A percentile compares a stretch with the other conserved stretches of the same genome.
Conservation (phyloP, 176 grass and related monocot genomes). For the Thinopyrum elongatum region DNA sequence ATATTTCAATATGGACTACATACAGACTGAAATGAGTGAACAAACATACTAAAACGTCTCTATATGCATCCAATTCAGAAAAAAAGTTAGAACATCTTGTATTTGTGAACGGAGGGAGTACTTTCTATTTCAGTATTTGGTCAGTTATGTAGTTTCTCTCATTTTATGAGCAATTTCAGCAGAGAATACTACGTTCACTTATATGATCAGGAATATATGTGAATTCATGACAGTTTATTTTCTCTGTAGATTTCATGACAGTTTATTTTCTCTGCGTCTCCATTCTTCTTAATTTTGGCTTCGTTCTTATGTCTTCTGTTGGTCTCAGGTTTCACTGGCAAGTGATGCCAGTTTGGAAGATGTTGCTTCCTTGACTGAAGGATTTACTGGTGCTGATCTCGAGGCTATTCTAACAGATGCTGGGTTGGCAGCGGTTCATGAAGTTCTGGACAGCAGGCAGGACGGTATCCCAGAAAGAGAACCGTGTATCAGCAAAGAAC, state of each 20-base stretch:
- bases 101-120: no score
- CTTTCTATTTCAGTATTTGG: conserved; percentile 14
- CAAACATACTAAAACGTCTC: no score
- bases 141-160: background rate
- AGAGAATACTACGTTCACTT: background rate
- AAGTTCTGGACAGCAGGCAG: conserved; percentile 66
- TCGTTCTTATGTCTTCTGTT: conserved; percentile 15
- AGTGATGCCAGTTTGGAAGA: conserved; percentile 64
- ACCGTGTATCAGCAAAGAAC: conserved; percentile 68
- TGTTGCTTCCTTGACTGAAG: conserved; percentile 78
- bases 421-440: conserved; percentile 77
- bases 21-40: no score
- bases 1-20: no score
- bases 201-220: background rate
- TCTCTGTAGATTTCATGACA: background rate
- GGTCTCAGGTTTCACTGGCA: conserved; percentile 72
- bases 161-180: background rate
- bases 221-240: background rate
- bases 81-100: no score
- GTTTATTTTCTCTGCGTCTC: background rate
- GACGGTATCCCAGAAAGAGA: conserved; percentile 33
- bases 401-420: conserved; percentile 76
- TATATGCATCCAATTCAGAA: no score
- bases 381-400: conserved; percentile 93
- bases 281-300: conserved; percentile 9